A percentile compares a stretch with the other conserved stretches of the same genome.
These are phyloP conservation scores for Basipetospora chlamydospora DNA, from an alignment of 2,329 filamentous ascomycete genomes.

Conservation along the genomic window DNA sequence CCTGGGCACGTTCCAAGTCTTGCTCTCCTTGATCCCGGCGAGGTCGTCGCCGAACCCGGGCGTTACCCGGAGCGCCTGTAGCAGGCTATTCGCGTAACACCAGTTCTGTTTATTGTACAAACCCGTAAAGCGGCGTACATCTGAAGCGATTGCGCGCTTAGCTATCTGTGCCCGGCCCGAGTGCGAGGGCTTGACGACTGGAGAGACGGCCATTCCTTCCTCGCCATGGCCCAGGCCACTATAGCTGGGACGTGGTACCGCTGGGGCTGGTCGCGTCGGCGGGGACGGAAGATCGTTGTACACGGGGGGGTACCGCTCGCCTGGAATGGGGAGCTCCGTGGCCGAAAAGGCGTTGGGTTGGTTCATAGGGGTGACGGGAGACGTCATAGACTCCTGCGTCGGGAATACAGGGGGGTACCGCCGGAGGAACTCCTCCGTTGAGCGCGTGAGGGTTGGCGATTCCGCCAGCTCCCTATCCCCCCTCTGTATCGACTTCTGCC, in stretches of 20 bases:
- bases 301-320: background rate
- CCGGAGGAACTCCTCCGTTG: slow-evolving; percentile 71
- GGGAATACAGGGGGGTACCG: slow-evolving; percentile 60
- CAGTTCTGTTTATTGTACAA: slow-evolving; percentile 68
- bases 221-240: slow-evolving; percentile 44
- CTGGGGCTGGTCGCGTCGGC: slow-evolving; percentile 52
- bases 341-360: slow-evolving; percentile 12
- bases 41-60: slow-evolving; percentile 50
- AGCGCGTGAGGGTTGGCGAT: slow-evolving; percentile 43
- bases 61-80: slow-evolving; percentile 72
- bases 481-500: slow-evolving; percentile 61
- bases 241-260: slow-evolving; percentile 58
- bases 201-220: slow-evolving; percentile 5
- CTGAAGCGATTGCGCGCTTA: slow-evolving; percentile 10
- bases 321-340: too few species aligned
- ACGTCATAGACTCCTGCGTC: slow-evolving; percentile 45
- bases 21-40: slow-evolving; percentile 42
- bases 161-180: slow-evolving; percentile 6
- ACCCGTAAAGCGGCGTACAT: slow-evolving; percentile 37
- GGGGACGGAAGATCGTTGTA: slow-evolving; percentile 30
- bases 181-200: slow-evolving; percentile 17
- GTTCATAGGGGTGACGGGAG: slow-evolving; percentile 16
- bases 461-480: slow-evolving; percentile 40
- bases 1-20: slow-evolving; percentile 51
- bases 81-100: slow-evolving; percentile 84